Evolutionary conservation across 2,329 filamentous ascomycete species (phyloP).

Genomic region (Amylocarpus encephaloides): DNA sequence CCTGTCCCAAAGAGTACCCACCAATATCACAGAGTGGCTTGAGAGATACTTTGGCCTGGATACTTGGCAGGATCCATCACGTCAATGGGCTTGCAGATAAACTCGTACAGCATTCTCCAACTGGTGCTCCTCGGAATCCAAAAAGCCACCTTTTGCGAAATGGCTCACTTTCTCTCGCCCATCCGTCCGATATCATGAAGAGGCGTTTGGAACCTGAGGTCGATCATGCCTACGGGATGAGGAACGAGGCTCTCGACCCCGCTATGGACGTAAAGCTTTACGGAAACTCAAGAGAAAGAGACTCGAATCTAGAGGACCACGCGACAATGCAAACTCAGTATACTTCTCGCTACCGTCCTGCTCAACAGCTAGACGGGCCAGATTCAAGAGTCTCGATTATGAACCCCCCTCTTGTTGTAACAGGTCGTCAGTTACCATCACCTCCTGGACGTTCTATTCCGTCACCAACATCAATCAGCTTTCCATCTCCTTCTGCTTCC

Average conservation of each 20-base stretch:
- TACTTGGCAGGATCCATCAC: conserved; percentile 26
- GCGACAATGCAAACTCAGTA: conserved; percentile 20
- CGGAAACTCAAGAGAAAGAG: conserved; percentile 19
- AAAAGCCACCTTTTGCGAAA: conserved; percentile 9
- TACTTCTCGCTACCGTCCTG: conserved; percentile 13
- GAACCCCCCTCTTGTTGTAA: conserved; percentile 26
- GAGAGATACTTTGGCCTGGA: conserved; percentile 25
- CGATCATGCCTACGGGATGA: conserved; percentile 12
- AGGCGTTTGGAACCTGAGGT: conserved; percentile 19
- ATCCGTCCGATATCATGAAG: conserved; percentile 24
- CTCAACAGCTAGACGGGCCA: conserved; percentile 9
- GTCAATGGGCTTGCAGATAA: conserved; percentile 28
- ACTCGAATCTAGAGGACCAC: conserved; percentile 18
- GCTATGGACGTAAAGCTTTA: conserved; percentile 19
- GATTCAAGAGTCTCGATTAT: conserved; percentile 21
- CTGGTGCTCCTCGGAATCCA: conserved; percentile 5
- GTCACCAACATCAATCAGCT: conserved; percentile 27
- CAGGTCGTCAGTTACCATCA: conserved; percentile 28
- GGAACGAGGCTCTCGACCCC: conserved; percentile 11
- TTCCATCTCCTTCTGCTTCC: conserved; percentile 25
- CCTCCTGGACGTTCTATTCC: conserved; percentile 27
- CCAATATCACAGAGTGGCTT: conserved; percentile 26
- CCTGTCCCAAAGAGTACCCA: conserved; percentile 19
- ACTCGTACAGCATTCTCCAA: conserved; percentile 22
- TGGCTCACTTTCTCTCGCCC: conserved; percentile 15